A percentile compares a stretch with the other conserved stretches of the same genome.
phyloP scores from a whole-genome alignment of 805 yeast species.

The Ogataea philodendri region DNA sequence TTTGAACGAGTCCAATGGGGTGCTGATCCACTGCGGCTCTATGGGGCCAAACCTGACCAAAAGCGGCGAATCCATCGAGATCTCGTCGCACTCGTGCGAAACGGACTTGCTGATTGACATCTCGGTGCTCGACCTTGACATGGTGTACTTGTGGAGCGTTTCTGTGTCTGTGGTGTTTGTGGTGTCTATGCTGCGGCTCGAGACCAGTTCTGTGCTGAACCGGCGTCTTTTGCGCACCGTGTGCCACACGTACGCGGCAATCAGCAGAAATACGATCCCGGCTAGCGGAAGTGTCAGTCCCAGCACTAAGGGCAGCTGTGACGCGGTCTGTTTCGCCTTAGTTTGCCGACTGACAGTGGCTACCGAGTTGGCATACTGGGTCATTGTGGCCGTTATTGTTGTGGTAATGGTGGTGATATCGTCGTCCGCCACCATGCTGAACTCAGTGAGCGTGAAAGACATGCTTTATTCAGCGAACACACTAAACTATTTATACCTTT shows the following conservation, averaged over 20 bases:
- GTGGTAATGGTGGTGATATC: slow-evolving; percentile 20
- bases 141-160: background rate
- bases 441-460: slow-evolving; percentile 9
- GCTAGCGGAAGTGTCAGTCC: slow-evolving; percentile 18
- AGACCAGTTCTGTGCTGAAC: background rate
- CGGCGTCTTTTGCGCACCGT: background rate
- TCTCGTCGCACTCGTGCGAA: background rate
- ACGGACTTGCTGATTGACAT: background rate
- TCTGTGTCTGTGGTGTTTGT: background rate
- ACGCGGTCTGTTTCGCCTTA: background rate
- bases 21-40: slow-evolving; percentile 18
- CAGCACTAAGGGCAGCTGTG: slow-evolving; percentile 14
- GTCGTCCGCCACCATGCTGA: slow-evolving; percentile 16
- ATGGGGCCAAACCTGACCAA: slow-evolving; percentile 22
- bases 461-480: background rate
- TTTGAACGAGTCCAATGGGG: slow-evolving; percentile 21
- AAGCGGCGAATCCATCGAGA: background rate
- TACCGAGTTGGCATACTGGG: slow-evolving; percentile 7
- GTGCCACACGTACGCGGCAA: slow-evolving; percentile 11
- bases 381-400: slow-evolving; percentile 15
- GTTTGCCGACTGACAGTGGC: slow-evolving; percentile 8
- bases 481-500: background rate
- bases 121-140: slow-evolving; percentile 1
- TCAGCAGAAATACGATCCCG: slow-evolving; percentile 5
- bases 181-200: background rate